phyloP scores from a whole-genome alignment of 306 rosid species.

The Elaeagnus macrophylla region DNA sequence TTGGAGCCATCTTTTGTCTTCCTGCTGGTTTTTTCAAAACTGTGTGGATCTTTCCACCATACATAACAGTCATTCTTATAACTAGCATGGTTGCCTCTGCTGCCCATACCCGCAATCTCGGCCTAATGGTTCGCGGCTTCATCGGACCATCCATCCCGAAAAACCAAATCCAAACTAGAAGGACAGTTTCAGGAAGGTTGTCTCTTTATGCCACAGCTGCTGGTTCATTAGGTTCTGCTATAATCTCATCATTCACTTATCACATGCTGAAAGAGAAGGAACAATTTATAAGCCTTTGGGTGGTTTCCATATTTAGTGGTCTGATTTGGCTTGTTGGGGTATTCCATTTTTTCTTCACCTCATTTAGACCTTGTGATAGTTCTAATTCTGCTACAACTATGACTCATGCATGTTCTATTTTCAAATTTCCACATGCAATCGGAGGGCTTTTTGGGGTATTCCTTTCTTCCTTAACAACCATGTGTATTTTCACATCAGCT shows the following conservation, averaged over 20 bases:
- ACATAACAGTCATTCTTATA: constrained; percentile 45
- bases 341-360: constrained; percentile 30
- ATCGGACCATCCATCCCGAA: constrained; percentile 27
- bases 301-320: constrained; percentile 83
- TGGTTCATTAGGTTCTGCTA: constrained; percentile 54
- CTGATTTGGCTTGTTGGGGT: constrained; percentile 63
- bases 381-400: neutral
- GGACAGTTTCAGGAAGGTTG: constrained; percentile 38
- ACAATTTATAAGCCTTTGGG: constrained; percentile 55
- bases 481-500: constrained; percentile 63
- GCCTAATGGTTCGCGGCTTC: constrained; percentile 58
- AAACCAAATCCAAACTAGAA: constrained; percentile 31
- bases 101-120: constrained; percentile 71
- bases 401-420: constrained; percentile 34
- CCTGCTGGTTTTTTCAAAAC: constrained; percentile 58
- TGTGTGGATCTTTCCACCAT: constrained; percentile 52
- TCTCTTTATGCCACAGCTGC: constrained; percentile 44
- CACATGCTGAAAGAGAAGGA: constrained; percentile 47
- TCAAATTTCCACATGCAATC: constrained; percentile 58
- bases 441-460: constrained; percentile 46
- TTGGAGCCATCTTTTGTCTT: constrained; percentile 67
- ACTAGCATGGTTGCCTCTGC: constrained; percentile 52
- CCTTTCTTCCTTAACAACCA: constrained; percentile 57
- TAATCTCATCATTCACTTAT: constrained; percentile 59
- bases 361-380: constrained; percentile 21